These are phyloP conservation scores for Quercus phellos DNA, from an alignment of 331 rosid species.

Conservation along the genomic window DNA sequence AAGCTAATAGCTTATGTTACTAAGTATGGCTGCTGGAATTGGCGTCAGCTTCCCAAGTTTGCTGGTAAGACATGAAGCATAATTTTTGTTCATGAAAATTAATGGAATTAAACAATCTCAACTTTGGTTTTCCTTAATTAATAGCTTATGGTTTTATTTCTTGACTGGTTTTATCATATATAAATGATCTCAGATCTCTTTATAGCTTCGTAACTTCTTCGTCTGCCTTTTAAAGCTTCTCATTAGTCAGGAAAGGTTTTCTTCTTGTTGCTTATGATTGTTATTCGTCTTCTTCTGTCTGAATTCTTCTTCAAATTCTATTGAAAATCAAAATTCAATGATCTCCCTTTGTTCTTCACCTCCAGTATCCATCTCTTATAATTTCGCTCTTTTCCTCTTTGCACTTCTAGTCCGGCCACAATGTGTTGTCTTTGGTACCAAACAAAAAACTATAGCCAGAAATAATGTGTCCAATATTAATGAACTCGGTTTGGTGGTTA, in stretches of 20 bases:
- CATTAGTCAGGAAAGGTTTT: too few species aligned
- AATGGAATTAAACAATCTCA: not conserved
- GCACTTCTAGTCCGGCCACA: not conserved
- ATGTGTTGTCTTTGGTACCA: too few species aligned
- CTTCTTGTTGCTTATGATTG: too few species aligned
- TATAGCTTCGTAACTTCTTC: not conserved
- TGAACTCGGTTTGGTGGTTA: not conserved
- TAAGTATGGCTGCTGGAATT: conserved; percentile 80
- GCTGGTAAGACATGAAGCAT: conserved; percentile 41
- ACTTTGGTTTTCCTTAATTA: not conserved
- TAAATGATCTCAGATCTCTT: too few species aligned
- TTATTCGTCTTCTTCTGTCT: too few species aligned
- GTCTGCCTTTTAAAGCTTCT: not conserved
- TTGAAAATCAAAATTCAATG: not conserved
- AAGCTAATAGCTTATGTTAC: conserved; percentile 67
- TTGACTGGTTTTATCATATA: too few species aligned
- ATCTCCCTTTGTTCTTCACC: not conserved
- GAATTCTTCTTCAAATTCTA: not conserved
- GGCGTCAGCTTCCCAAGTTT: conserved; percentile 81
- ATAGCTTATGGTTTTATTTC: not conserved
- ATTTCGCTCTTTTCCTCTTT: not conserved
- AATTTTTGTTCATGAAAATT: not conserved
- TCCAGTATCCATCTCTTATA: not conserved
- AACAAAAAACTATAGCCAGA: not conserved
- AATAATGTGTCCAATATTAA: not conserved